Percentiles rank a stretch among this genome's conserved stretches.
These are phyloP conservation scores for Rhizoclosmatium sp. DNA, from an alignment of 192 early-diverging fungal species.

Conservation along the genomic window DNA sequence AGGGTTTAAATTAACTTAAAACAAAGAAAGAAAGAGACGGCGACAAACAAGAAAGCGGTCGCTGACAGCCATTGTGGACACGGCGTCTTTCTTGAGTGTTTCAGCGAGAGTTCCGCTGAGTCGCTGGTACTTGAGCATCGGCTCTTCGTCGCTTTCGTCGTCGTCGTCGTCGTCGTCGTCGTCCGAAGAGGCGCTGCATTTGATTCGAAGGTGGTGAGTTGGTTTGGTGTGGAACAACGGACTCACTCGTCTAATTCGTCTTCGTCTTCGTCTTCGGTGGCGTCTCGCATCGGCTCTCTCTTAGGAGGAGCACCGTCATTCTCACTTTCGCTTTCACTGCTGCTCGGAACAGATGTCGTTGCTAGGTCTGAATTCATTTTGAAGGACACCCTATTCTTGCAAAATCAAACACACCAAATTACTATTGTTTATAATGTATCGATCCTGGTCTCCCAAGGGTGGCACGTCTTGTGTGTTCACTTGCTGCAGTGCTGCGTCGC, in stretches of 20 bases:
- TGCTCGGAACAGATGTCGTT: not conserved
- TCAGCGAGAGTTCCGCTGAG: slow-evolving; percentile 78
- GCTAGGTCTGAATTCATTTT: not conserved
- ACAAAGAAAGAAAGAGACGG: not conserved
- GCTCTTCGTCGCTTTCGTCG: slow-evolving; percentile 88
- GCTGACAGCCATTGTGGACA: slow-evolving; percentile 79
- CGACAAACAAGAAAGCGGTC: slow-evolving; percentile 82
- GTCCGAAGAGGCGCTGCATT: slow-evolving; percentile 1
- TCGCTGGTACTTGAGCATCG: slow-evolving; percentile 88
- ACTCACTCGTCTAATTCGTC: not conserved
- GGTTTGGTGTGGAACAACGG: not conserved
- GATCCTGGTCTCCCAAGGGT: too few species aligned
- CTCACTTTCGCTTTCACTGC: not conserved
- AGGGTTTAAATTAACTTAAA: not conserved
- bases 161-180: slow-evolving; percentile 61
- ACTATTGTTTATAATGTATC: too few species aligned
- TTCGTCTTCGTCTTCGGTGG: not conserved
- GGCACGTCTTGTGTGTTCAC: too few species aligned
- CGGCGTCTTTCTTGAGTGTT: slow-evolving; percentile 86
- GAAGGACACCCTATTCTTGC: too few species aligned
- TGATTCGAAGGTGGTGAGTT: not conserved
- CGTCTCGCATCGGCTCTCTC: not conserved
- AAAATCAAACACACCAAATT: too few species aligned
- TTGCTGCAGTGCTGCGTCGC: too few species aligned
- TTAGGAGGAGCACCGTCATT: not conserved